These are phyloP conservation scores for Litsea cubeba DNA, from an alignment of 164 flowering plant genomes.

Conservation along the genomic window DNA sequence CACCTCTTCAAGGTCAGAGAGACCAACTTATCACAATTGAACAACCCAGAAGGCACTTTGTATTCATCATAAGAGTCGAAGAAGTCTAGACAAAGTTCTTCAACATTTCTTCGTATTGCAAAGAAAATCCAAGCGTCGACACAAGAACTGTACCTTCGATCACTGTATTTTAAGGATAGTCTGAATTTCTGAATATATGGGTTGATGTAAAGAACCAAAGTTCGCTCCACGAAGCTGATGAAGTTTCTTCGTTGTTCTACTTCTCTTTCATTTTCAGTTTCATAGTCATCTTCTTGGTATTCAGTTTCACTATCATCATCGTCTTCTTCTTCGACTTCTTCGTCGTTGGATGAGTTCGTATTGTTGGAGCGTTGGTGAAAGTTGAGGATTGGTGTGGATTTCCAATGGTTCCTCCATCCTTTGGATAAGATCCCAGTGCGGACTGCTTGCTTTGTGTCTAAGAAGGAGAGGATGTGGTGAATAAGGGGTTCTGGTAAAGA, in stretches of 20 bases:
- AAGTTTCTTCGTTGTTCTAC: neutral
- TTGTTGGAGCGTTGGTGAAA: neutral
- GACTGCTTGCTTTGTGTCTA: neutral
- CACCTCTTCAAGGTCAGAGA: neutral
- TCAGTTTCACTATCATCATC: too few relatives aligned
- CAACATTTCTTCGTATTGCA: neutral
- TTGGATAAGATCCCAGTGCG: slow-evolving; percentile 1
- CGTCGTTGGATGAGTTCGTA: neutral
- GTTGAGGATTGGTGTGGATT: neutral
- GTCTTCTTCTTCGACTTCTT: too few relatives aligned
- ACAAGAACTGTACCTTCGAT: neutral
- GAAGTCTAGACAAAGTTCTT: neutral
- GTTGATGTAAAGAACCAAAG: neutral
- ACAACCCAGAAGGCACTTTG: neutral
- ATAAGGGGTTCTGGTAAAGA: neutral
- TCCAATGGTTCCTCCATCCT: slow-evolving; percentile 6
- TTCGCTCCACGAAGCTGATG: neutral
- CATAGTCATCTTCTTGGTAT: too few relatives aligned
- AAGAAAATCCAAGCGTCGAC: neutral
- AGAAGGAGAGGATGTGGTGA: neutral
- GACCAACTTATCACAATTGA: neutral
- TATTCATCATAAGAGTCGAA: neutral
- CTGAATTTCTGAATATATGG: neutral
- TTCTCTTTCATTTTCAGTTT: too few relatives aligned
- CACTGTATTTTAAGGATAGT: neutral